Evolutionary conservation across 2,329 filamentous ascomycete species (phyloP).

Genomic region (Talaromyces marneffei): DNA sequence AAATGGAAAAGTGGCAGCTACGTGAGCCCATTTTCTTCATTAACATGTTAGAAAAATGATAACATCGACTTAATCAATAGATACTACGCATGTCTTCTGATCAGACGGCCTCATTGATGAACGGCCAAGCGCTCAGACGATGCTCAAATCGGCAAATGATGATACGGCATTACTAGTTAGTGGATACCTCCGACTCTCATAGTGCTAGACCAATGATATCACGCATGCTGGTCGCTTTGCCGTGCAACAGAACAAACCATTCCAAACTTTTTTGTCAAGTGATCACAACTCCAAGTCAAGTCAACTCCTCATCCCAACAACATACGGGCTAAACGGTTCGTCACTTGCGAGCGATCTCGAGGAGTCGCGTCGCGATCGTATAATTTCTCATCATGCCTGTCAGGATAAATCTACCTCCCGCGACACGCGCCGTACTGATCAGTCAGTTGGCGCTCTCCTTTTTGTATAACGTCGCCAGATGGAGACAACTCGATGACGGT

Average conservation of each 20-base stretch:
- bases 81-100: no score
- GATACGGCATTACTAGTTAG: neutral
- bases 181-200: no score
- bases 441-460: conserved; percentile 70
- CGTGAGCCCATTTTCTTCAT: no score
- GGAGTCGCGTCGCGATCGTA: conserved; percentile 8
- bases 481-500: conserved; percentile 63
- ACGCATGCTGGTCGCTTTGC: neutral
- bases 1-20: neutral
- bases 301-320: neutral
- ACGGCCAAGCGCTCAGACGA: neutral
- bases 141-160: neutral
- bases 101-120: neutral
- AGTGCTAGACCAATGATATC: neutral
- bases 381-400: conserved; percentile 58
- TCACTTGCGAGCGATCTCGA: conserved; percentile 5
- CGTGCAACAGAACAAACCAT: neutral
- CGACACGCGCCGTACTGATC: conserved; percentile 76
- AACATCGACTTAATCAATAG: neutral
- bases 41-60: neutral
- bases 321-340: conserved; percentile 1
- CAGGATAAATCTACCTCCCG: conserved; percentile 85
- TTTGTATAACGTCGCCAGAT: conserved; percentile 61
- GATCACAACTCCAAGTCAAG: neutral
- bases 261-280: neutral